Conservation (phyloP, 2,329 filamentous ascomycete species). For the Claviceps arundinis region DNA sequence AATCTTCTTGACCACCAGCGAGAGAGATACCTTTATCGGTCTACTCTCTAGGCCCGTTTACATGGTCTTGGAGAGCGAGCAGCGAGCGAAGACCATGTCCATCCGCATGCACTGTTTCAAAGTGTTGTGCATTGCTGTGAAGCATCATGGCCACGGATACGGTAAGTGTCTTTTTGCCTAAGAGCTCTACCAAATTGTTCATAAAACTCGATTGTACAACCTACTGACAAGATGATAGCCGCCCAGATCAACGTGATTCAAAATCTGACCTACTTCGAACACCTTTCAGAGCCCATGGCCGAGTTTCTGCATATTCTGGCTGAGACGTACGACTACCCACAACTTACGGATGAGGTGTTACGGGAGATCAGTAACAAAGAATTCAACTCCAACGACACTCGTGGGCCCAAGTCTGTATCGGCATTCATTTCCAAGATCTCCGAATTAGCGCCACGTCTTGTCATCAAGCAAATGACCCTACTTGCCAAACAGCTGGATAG, state of each 20-base stretch:
- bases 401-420: slow-evolving; percentile 91
- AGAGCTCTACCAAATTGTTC: too few relatives aligned
- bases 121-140: slow-evolving; percentile 88
- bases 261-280: slow-evolving; percentile 95
- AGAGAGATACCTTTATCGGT: slow-evolving; percentile 87
- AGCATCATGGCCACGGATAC: slow-evolving; percentile 94
- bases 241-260: slow-evolving; percentile 97
- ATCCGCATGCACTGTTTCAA: slow-evolving; percentile 97
- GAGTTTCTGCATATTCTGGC: slow-evolving; percentile 93
- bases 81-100: slow-evolving; percentile 73
- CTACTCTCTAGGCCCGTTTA: slow-evolving; percentile 89
- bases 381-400: slow-evolving; percentile 92
- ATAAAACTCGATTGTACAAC: background rate
- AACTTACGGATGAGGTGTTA: slow-evolving; percentile 84
- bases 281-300: slow-evolving; percentile 97
- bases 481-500: slow-evolving; percentile 90
- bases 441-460: slow-evolving; percentile 76
- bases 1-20: slow-evolving; percentile 91
- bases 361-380: slow-evolving; percentile 94
- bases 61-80: slow-evolving; percentile 85
- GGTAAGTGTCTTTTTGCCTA: slow-evolving; percentile 36
- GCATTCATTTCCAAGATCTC: slow-evolving; percentile 88
- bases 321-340: slow-evolving; percentile 95
- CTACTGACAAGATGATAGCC: slow-evolving; percentile 36
- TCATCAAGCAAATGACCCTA: slow-evolving; percentile 96